Evolutionary conservation across 805 yeast genomes (phyloP), one percentile per base, ranked within the genome.

Genomic region (Blastobotrys parvus): DNA sequence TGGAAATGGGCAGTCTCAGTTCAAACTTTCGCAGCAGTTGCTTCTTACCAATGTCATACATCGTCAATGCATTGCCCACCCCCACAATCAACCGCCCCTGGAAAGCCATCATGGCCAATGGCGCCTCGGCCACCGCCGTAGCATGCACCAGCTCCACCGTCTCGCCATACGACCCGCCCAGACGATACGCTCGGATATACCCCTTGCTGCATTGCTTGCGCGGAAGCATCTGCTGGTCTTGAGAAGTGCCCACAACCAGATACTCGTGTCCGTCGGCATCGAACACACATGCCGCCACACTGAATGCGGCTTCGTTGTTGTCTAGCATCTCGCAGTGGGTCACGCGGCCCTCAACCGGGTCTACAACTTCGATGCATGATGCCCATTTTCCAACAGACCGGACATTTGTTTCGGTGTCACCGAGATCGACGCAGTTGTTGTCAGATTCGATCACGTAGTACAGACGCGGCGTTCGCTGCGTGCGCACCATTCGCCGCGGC

Each of bases 11-110:
- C 11, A 71, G 57, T 1, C 73, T 67, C 1, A 63, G 61, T 4
- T 78, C 72, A 0, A 82, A 67, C 57, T 84, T 86, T 44, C 81
- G 71, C 44, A 92, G 65, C 31, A 90, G 65, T 56, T 89, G 97
- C 50, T 81, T 83, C 53, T 70, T 69, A 1, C 98, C 98, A 22
- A 87, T 49, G 21, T 80, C 89, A 56, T 73, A 88, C 6, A 84
- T 50, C 29, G 83, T 63, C 38, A 90, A 52, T 39, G 62, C 59
- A 35, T 71, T 67, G 0, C 70, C 72, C 39, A 75, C 51, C 0
- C 85, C 89, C 1, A 74, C 80, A 1, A 88, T 59, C 1, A 88
- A 57, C 46, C 69, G 70, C 0, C 80, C 84, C 39, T 73, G 71
- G 58, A 85, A 86, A 8, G 66, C 62, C 1, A 59, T 50, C 58